Evolutionary conservation across 106 monocot genomes (phyloP), one percentile per base, ranked within the genome.

Genomic region (Narthecium ossifragum): DNA sequence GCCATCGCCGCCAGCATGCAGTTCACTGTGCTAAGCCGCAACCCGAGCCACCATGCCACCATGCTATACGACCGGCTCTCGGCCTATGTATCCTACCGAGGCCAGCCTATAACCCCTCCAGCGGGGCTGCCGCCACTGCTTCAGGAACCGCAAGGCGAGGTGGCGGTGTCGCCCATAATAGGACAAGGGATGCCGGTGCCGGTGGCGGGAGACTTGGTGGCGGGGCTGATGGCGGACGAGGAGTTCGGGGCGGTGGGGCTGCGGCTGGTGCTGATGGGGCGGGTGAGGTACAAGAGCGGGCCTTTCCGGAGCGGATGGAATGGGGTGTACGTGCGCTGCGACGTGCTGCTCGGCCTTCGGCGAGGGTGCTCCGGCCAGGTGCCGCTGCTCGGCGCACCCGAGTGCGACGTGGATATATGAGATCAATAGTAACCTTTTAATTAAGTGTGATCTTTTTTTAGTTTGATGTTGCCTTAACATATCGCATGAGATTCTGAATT

Each of bases 281-380:
- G 70, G 51, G 14, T 83, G 20, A 79, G 60, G 82, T 91, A 82
- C 69, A 70, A 66, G 61, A 40, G 64, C 0, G 85, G 82, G 34
- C 79, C 82, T 7, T 82, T 91, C 47, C 34, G 59, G 71, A 79
- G 69, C 34, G 64, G 40, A 18, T 91, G 91, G 91, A 32, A 60
- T 46, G 58, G 59, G 27, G 21, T 91, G 63, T 73, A 67, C 68
- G 91, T 83, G 40, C 23, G 65, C 1, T 91, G 91, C 29, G 79
- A 85, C 60, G 51, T 77, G 53, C 39, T 82, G 12, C 45, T 83
- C n/a, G 82, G 82, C 12, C 31, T 71, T 18, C 64, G 63, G 62
- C 74, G 62, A 23, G 82, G 70, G 14, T 32, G 51, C 18, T 31
- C 55, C 4, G 74, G 76, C 14, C 75, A 56, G 34, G 82, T 77